Percentiles rank a stretch among this genome's conserved stretches.
Evolutionary conservation across 495 filamentous ascomycete species (phyloP).

Genomic region (Schizothecium vesticola): DNA sequence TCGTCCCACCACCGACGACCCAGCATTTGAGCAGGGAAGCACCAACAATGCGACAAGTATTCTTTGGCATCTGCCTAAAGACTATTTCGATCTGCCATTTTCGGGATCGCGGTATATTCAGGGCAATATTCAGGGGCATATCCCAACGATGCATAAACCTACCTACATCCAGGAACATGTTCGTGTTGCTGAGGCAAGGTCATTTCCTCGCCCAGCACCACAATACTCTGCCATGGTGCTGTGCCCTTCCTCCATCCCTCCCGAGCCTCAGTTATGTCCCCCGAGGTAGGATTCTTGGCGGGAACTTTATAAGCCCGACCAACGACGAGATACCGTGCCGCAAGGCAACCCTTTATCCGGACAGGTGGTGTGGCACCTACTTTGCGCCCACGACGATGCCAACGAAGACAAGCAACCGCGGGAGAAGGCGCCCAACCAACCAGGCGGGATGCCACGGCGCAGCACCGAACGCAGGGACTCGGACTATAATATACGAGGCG

Average conservation of each 20-base stretch:
- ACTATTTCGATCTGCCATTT: not conserved
- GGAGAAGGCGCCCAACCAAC: not conserved
- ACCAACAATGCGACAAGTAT: too few species aligned
- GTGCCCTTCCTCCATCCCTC: not conserved
- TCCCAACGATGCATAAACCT: too few species aligned
- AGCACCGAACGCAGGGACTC: not conserved
- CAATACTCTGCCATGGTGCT: not conserved
- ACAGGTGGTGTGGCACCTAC: not conserved
- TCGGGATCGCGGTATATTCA: not conserved
- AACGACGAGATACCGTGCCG: not conserved
- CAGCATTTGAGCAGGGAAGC: too few species aligned
- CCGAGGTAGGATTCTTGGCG: not conserved
- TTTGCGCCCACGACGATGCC: not conserved
- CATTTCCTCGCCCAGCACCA: not conserved
- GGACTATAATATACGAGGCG: not conserved
- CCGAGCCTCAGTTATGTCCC: not conserved
- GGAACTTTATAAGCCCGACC: not conserved
- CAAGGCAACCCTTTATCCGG: not conserved
- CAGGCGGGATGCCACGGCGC: not conserved
- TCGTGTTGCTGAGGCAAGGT: too few species aligned
- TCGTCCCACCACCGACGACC: too few species aligned
- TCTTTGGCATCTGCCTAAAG: too few species aligned
- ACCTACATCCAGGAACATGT: too few species aligned
- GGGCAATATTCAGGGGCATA: too few species aligned
- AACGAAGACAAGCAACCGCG: not conserved